Conservation (phyloP, 2,329 filamentous ascomycete genomes). For the Alternaria gaisen region DNA sequence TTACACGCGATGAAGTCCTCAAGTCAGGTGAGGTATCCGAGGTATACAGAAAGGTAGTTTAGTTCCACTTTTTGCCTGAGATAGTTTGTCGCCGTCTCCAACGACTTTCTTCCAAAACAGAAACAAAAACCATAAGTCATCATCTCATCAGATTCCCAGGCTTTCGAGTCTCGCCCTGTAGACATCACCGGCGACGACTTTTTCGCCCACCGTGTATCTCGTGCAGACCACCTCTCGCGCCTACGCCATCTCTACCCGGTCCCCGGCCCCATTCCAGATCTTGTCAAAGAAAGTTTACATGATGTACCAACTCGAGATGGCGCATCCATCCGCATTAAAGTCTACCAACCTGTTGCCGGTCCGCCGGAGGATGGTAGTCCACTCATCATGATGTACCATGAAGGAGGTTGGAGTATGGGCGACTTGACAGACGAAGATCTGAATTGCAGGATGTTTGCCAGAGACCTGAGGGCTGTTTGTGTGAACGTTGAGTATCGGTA, state of each 20-base stretch:
- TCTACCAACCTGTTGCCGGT: slow-evolving; percentile 38
- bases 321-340: slow-evolving; percentile 32
- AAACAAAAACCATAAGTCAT: neutral
- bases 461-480: slow-evolving; percentile 52
- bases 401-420: slow-evolving; percentile 58
- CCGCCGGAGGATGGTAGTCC: slow-evolving; percentile 34
- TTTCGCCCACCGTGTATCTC: slow-evolving; percentile 26
- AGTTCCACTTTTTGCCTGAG: neutral
- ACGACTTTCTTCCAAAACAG: neutral
- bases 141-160: slow-evolving; percentile 17
- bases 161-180: slow-evolving; percentile 36
- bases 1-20: slow-evolving; percentile 38
- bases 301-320: slow-evolving; percentile 39
- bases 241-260: slow-evolving; percentile 45
- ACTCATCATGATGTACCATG: slow-evolving; percentile 51
- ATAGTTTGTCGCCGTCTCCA: neutral
- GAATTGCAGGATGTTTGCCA: slow-evolving; percentile 52
- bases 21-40: slow-evolving; percentile 28
- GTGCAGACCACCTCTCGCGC: slow-evolving; percentile 38
- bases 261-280: slow-evolving; percentile 39
- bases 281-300: slow-evolving; percentile 41
- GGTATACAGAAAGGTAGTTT: slow-evolving; percentile 32
- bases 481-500: slow-evolving; percentile 62
- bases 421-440: slow-evolving; percentile 55
- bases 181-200: slow-evolving; percentile 29